phyloP scores from a whole-genome alignment of 148 eudicot species.

The Vaccinium darrowii region DNA sequence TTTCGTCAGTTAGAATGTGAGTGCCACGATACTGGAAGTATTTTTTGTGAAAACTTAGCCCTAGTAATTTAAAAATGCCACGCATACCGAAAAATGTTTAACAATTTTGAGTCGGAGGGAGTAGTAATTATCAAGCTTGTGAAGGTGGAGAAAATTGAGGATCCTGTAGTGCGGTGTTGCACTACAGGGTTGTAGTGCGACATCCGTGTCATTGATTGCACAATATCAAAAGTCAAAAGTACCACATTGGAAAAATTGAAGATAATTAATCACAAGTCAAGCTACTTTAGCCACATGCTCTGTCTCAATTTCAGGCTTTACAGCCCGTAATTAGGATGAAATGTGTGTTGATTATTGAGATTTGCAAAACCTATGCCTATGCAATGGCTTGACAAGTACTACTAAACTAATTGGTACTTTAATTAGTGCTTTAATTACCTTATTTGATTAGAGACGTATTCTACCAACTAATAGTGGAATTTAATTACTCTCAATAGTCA shows the following conservation, averaged over 20 bases:
- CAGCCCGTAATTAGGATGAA: neutral
- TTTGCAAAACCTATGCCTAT: neutral
- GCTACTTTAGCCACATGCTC: neutral
- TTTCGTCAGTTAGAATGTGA: too few relatives aligned
- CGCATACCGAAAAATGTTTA: too few relatives aligned
- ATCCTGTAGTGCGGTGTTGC: too few relatives aligned
- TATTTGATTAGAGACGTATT: neutral
- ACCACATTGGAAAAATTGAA: neutral
- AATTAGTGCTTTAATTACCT: neutral
- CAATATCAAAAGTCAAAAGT: neutral
- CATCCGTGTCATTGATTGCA: too few relatives aligned
- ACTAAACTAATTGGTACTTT: neutral
- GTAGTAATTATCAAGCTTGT: too few relatives aligned
- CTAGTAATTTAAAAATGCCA: too few relatives aligned
- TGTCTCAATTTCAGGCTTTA: neutral
- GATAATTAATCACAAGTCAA: neutral
- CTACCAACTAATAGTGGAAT: neutral
- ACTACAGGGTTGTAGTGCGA: too few relatives aligned
- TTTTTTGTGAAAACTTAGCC: too few relatives aligned
- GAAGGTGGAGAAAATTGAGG: too few relatives aligned
- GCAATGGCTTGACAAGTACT: neutral
- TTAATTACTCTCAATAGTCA: neutral
- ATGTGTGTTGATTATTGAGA: neutral
- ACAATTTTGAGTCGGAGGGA: too few relatives aligned
- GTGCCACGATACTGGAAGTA: too few relatives aligned